Evolutionary conservation across 2,329 filamentous ascomycete species (phyloP).

Genomic region (Conoideocrella luteorostrata): DNA sequence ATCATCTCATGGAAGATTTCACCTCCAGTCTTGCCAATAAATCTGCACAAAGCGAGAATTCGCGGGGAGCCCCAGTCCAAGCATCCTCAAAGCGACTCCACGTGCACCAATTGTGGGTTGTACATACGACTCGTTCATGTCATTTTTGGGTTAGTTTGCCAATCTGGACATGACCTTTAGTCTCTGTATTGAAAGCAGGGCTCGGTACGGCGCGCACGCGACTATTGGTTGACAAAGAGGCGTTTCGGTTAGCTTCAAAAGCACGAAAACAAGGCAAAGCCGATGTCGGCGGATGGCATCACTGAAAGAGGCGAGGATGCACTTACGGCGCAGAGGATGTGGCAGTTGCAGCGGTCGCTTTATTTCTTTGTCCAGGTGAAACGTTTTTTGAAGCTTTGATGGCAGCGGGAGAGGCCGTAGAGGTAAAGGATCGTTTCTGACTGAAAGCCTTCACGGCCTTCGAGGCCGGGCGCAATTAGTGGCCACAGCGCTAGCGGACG

Average conservation of each 20-base stretch:
- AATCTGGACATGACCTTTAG: constrained; percentile 59
- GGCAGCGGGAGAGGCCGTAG: constrained; percentile 30
- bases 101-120: constrained; percentile 25
- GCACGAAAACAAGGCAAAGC: neutral
- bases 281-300: constrained; percentile 9
- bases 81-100: neutral
- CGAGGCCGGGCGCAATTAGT: constrained; percentile 39
- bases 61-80: constrained; percentile 3
- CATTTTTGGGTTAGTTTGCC: constrained; percentile 50
- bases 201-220: constrained; percentile 54
- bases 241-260: neutral
- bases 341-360: constrained; percentile 42
- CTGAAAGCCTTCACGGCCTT: constrained; percentile 40
- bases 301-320: constrained; percentile 10
- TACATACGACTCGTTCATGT: constrained; percentile 81
- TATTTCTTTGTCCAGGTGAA: constrained; percentile 36
- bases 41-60: constrained; percentile 48
- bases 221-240: constrained; percentile 11
- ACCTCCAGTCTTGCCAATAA: constrained; percentile 91
- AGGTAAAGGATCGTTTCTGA: constrained; percentile 34
- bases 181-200: constrained; percentile 50
- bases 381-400: constrained; percentile 33
- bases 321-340: constrained; percentile 46
- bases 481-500: too few relatives aligned
- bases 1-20: constrained; percentile 99